A percentile compares a stretch with the other conserved stretches of the same genome.
phyloP scores from a whole-genome alignment of 176 grass and related monocot genomes.

The Bolboschoenus planiculmis region DNA sequence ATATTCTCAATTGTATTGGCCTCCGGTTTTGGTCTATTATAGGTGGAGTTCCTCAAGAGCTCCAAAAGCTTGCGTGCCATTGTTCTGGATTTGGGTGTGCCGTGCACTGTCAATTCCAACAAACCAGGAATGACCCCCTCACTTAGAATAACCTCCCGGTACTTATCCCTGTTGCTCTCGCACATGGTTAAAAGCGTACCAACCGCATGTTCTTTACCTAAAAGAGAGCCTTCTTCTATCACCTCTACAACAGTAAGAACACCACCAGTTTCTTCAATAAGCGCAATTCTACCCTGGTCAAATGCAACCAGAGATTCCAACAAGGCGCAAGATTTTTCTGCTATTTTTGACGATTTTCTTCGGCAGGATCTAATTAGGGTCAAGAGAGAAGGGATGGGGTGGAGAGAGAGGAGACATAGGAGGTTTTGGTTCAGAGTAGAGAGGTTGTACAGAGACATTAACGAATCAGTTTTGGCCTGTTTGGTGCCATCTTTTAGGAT shows the following conservation, averaged over 20 bases:
- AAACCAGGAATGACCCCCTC: constrained; percentile 87
- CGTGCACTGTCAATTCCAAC: constrained; percentile 77
- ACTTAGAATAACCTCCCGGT: constrained; percentile 59
- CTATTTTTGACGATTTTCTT: constrained; percentile 70
- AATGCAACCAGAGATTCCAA: constrained; percentile 66
- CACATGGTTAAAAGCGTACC: constrained; percentile 69
- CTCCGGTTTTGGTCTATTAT: constrained; percentile 41
- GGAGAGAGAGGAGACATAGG: constrained; percentile 45
- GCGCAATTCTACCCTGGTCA: constrained; percentile 45
- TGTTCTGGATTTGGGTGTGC: constrained; percentile 54
- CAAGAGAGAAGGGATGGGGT: constrained; percentile 48
- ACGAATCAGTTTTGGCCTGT: constrained; percentile 67
- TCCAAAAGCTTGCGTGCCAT: constrained; percentile 70
- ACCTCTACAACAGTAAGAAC: constrained; percentile 79
- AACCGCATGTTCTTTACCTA: constrained; percentile 65
- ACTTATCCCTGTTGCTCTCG: constrained; percentile 58
- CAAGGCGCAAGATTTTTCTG: constrained; percentile 78
- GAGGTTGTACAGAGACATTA: constrained; percentile 89
- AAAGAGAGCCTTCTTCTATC: constrained; percentile 78
- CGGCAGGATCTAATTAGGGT: constrained; percentile 42
- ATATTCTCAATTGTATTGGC: constrained; percentile 69
- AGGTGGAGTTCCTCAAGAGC: constrained; percentile 49
- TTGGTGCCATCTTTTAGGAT: constrained; percentile 64
- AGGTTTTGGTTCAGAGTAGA: constrained; percentile 63
- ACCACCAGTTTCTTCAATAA: constrained; percentile 56